These are phyloP conservation scores for Amylostereum areolatum DNA, from an alignment of 1,284 basidiomycete genomes.

Conservation along the genomic window DNA sequence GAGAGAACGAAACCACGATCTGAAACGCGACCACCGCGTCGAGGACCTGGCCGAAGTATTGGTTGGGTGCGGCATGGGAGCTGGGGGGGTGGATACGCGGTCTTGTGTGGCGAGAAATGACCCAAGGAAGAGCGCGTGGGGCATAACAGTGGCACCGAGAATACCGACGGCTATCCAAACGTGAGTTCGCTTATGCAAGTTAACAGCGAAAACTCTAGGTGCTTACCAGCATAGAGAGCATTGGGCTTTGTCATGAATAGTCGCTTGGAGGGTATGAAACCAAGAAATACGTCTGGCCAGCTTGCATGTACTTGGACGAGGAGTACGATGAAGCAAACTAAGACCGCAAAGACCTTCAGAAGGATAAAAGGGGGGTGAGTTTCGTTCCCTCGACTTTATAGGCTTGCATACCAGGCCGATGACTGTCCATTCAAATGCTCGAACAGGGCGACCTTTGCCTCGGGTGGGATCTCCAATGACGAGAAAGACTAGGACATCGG, in stretches of 20 bases:
- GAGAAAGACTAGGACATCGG: slow-evolving; percentile 78
- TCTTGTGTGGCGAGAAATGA: slow-evolving; percentile 82
- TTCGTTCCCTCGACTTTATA: neutral
- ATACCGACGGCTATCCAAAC: slow-evolving; percentile 68
- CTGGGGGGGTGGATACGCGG: slow-evolving; percentile 34
- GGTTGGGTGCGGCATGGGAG: neutral
- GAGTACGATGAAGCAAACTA: slow-evolving; percentile 80
- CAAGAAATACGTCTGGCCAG: slow-evolving; percentile 81
- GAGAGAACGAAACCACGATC: slow-evolving; percentile 1
- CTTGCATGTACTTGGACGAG: slow-evolving; percentile 69
- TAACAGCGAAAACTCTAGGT: neutral
- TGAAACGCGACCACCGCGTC: neutral
- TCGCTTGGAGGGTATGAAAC: slow-evolving; percentile 74
- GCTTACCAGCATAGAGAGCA: slow-evolving; percentile 74
- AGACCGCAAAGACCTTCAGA: slow-evolving; percentile 67
- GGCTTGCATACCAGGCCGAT: slow-evolving; percentile 31
- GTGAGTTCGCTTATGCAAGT: neutral
- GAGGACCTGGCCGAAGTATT: neutral
- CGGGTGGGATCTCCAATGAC: slow-evolving; percentile 56
- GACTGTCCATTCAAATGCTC: slow-evolving; percentile 64
- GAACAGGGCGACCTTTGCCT: slow-evolving; percentile 40
- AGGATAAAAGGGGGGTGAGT: neutral
- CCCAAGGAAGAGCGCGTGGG: slow-evolving; percentile 88
- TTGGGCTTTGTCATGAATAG: slow-evolving; percentile 53
- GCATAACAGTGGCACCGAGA: slow-evolving; percentile 83